Percentiles rank a stretch among this genome's conserved stretches.
These are phyloP conservation scores for Ceratobasidium sp. DNA, from an alignment of 1,284 basidiomycete species.

Conservation along the genomic window DNA sequence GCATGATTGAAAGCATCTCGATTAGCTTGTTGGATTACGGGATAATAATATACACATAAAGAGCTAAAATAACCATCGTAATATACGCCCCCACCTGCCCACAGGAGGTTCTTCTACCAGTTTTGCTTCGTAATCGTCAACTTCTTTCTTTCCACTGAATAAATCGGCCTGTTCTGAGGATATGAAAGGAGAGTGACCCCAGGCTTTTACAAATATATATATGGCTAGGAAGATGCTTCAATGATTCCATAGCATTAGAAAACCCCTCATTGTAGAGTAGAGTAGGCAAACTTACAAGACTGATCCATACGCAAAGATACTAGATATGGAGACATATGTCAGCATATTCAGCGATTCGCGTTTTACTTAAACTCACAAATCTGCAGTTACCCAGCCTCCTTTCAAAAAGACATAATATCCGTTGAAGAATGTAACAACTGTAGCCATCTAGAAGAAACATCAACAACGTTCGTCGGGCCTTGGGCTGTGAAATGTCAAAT, in stretches of 20 bases:
- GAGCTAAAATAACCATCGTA: constrained; percentile 22
- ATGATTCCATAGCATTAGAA: not conserved
- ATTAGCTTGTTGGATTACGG: no score
- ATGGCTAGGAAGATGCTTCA: constrained; percentile 33
- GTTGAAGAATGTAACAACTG: constrained; percentile 32
- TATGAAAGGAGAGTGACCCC: constrained; percentile 12
- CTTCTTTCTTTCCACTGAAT: constrained; percentile 36
- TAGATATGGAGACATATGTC: not conserved
- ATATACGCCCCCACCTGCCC: constrained; percentile 7
- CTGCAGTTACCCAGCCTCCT: constrained; percentile 33
- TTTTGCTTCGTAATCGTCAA: constrained; percentile 34
- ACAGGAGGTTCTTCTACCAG: constrained; percentile 14
- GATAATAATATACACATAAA: not conserved
- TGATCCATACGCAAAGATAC: constrained; percentile 36
- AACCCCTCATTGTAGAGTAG: not conserved
- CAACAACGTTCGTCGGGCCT: not conserved
- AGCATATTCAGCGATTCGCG: not conserved
- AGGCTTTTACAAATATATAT: constrained; percentile 15
- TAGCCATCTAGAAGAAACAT: constrained; percentile 3
- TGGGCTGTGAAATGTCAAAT: no score
- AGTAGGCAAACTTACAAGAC: constrained; percentile 22
- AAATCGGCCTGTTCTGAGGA: constrained; percentile 10
- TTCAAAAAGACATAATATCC: constrained; percentile 37
- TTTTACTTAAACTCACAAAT: constrained; percentile 22
- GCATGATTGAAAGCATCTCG: no score